Conservation (phyloP, 805 yeast genomes). For the Ogataea saltuana region DNA sequence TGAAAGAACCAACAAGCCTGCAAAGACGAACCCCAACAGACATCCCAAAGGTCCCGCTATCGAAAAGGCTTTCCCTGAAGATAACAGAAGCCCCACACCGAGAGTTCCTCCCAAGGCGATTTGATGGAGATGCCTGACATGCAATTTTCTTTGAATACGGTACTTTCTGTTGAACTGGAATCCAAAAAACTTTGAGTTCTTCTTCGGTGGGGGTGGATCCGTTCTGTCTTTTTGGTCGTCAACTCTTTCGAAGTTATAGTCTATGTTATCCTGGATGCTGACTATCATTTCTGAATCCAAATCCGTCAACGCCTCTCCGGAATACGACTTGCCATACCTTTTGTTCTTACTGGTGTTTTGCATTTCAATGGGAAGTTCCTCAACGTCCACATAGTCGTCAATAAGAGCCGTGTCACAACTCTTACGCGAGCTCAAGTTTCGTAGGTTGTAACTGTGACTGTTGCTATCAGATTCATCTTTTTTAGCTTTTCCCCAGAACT, state of each 20-base stretch:
- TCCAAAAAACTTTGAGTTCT: slow-evolving; percentile 11
- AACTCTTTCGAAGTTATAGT: slow-evolving; percentile 30
- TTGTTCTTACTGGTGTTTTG: slow-evolving; percentile 18
- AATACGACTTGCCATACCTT: not conserved
- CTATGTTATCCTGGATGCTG: slow-evolving; percentile 33
- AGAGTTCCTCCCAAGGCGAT: slow-evolving; percentile 77
- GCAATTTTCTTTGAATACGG: slow-evolving; percentile 56
- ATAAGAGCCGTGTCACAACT: slow-evolving; percentile 27
- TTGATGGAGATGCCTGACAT: slow-evolving; percentile 71
- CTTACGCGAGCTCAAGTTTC: slow-evolving; percentile 1
- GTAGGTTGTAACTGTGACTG: not conserved
- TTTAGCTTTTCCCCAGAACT: not conserved
- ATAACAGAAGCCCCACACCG: slow-evolving; percentile 72
- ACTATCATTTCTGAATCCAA: slow-evolving; percentile 31
- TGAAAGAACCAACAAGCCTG: slow-evolving; percentile 65
- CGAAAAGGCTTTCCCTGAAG: slow-evolving; percentile 70
- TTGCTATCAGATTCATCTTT: not conserved
- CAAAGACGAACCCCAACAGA: slow-evolving; percentile 60
- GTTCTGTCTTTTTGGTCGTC: not conserved
- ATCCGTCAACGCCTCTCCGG: slow-evolving; percentile 1
- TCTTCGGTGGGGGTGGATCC: slow-evolving; percentile 1
- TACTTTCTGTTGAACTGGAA: slow-evolving; percentile 25
- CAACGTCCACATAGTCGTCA: slow-evolving; percentile 32
- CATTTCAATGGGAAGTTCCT: slow-evolving; percentile 33
- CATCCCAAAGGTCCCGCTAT: slow-evolving; percentile 81